Evolutionary conservation across 2,329 filamentous ascomycete genomes (phyloP).

Genomic region (Lithohypha guttulata): DNA sequence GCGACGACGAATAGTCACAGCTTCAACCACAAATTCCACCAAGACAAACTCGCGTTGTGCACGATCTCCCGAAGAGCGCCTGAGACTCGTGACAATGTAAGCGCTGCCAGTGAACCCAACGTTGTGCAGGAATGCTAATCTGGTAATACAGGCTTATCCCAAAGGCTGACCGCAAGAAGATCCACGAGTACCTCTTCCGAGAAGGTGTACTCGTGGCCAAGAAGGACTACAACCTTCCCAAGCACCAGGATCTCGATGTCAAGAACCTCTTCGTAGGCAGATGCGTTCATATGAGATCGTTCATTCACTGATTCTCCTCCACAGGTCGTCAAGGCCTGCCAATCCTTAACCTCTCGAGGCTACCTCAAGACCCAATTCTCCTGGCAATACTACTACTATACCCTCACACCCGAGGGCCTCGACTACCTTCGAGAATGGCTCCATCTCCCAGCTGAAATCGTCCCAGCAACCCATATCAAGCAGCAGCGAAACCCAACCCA

Average conservation of each 20-base stretch:
- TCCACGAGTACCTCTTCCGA: constrained; percentile 99
- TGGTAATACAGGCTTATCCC: constrained; percentile 76
- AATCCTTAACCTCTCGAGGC: constrained; percentile 95
- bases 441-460: constrained; percentile 97
- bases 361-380: constrained; percentile 99
- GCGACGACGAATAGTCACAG: neutral
- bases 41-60: constrained; percentile 32
- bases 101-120: neutral
- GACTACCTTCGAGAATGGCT: constrained; percentile 99
- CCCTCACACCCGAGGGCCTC: constrained; percentile 97
- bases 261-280: constrained; percentile 82
- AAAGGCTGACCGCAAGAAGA: constrained; percentile 99
- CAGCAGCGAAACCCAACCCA: constrained; percentile 91
- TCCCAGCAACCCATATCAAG: constrained; percentile 99
- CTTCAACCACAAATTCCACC: neutral
- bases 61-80: constrained; percentile 44
- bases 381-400: constrained; percentile 99
- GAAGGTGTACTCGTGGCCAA: constrained; percentile 88
- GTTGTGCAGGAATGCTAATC: neutral
- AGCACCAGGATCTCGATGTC: constrained; percentile 97
- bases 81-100: constrained; percentile 44
- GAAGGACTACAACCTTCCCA: constrained; percentile 98
- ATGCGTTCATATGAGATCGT: constrained; percentile 4
- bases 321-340: constrained; percentile 88
- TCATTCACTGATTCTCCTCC: constrained; percentile 8